Evolutionary conservation across 768 basidiomycete species (phyloP), one percentile per base, ranked within the genome.

Genomic region (Termitomyces sp.): DNA sequence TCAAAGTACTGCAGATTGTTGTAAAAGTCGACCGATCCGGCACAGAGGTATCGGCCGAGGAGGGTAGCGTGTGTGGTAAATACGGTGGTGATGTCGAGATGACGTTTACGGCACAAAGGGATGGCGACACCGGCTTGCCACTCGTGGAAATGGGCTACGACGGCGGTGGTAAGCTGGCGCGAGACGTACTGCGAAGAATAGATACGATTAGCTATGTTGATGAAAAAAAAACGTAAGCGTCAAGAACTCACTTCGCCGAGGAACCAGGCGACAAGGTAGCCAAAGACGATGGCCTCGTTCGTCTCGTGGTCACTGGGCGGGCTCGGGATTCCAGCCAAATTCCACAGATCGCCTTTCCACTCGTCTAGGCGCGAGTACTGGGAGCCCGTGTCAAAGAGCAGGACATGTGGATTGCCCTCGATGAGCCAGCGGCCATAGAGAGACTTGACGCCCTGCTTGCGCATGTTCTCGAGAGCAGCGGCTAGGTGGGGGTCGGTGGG

Each of bases 1-100:
- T 99, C 97, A 73, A 99, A 99, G 81, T 98, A 98, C 74, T 96
- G 94, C 20, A 99, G 82, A 74, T 99, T 98, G 81, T 98, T 99
- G 84, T 99, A 99, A 69, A 99, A 99, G 68, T 99, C 97, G 70
- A 98, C 97, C 50, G 88, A 91, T 62, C 97, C 97, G 1, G 97
- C 97, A 68, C 97, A 99, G 66, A 99, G 90, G 75, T 99, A 99
- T 55, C 97, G 93, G 18, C 97, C 97, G 60, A 99, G 91, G 40
- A 99, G 88, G 9, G 97, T 99, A 11, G 97, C 97, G 73, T 98
- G 96, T 36, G 96, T 98, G 20, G 96, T 98, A 77, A 98, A 98
- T 68, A 98, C 91, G 72, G 97, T 98, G 48, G 96, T 98, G 65
- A 99, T 90, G 76, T 99, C 97, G 71, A 99, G 90, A 72, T 97